Percentiles rank a stretch among this genome's conserved stretches.
phyloP scores from a whole-genome alignment of 352 stramenopile species.

The Paralagenidium karlingii region DNA sequence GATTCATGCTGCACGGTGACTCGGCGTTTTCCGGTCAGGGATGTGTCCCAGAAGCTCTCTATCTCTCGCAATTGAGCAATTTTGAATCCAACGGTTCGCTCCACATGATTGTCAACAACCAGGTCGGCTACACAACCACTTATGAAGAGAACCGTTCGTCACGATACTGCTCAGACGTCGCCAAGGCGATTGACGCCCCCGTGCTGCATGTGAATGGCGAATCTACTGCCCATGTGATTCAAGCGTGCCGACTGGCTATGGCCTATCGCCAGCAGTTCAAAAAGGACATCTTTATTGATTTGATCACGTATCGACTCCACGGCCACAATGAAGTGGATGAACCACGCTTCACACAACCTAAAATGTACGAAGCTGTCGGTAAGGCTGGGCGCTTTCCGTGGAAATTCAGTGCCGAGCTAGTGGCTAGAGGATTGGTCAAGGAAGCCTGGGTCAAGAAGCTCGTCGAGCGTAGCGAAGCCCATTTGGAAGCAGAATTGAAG shows the following conservation, averaged over 20 bases:
- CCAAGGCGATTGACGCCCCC: conserved; percentile 66
- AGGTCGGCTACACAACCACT: conserved; percentile 85
- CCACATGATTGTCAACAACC: conserved; percentile 85
- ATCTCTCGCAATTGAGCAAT: conserved; percentile 60
- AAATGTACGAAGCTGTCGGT: conserved; percentile 74
- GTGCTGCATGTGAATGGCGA: conserved; percentile 86
- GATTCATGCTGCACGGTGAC: conserved; percentile 78
- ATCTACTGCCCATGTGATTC: conserved; percentile 61
- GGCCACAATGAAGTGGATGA: conserved; percentile 87
- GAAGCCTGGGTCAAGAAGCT: conserved; percentile 40
- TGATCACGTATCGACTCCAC: conserved; percentile 73
- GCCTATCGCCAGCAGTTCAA: conserved; percentile 76
- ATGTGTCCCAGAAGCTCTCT: conserved; percentile 66
- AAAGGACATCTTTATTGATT: conserved; percentile 80
- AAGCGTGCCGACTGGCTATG: conserved; percentile 54
- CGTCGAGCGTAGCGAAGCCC: conserved; percentile 33
- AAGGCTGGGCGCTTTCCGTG: conserved; percentile 48
- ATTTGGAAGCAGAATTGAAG: conserved; percentile 53
- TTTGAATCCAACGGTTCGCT: conserved; percentile 68
- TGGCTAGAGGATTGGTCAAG: conserved; percentile 36
- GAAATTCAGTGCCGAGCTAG: conserved; percentile 56
- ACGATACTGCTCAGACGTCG: conserved; percentile 76
- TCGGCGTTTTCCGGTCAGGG: conserved; percentile 78
- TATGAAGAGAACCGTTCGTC: conserved; percentile 65
- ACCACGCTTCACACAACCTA: conserved; percentile 78